phyloP scores from a whole-genome alignment of 306 rosid species.

The Quercus berberidifolia region DNA sequence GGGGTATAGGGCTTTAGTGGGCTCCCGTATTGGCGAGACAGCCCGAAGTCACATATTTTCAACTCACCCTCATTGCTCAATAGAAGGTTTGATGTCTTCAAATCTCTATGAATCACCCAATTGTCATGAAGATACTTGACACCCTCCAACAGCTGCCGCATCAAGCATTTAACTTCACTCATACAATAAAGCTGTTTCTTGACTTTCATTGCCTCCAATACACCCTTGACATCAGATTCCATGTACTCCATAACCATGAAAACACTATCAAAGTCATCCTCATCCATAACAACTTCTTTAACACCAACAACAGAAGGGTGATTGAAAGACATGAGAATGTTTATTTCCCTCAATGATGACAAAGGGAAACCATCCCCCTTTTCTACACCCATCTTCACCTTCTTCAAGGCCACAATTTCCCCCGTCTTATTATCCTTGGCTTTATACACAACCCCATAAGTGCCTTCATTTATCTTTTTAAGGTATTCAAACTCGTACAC shows the following conservation, averaged over 20 bases:
- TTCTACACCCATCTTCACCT: conserved; percentile 82
- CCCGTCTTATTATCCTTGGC: conserved; percentile 83
- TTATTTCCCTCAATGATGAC: conserved; percentile 86
- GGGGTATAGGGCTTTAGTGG: conserved; percentile 82
- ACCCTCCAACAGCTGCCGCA: conserved; percentile 78
- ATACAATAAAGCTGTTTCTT: conserved; percentile 59
- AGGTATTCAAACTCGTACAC: conserved; percentile 77
- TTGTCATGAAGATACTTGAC: conserved; percentile 86
- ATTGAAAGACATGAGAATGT: conserved; percentile 75
- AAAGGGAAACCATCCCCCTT: conserved; percentile 79
- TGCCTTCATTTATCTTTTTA: conserved; percentile 89
- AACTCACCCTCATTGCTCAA: conserved; percentile 68
- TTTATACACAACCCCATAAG: conserved; percentile 91
- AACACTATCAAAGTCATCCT: conserved; percentile 66
- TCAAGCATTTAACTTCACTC: conserved; percentile 71
- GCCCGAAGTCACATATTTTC: conserved; percentile 92
- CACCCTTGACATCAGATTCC: conserved; percentile 77
- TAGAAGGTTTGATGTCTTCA: conserved; percentile 86
- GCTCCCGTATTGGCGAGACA: conserved; percentile 91
- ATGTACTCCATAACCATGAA: conserved; percentile 96
- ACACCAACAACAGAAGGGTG: conserved; percentile 85
- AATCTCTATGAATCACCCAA: conserved; percentile 94
- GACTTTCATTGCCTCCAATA: conserved; percentile 44
- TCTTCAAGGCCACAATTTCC: conserved; percentile 81
- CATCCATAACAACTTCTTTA: conserved; percentile 82